These are phyloP conservation scores for Telfairia occidentalis DNA, from an alignment of 331 rosid species.

Conservation along the genomic window DNA sequence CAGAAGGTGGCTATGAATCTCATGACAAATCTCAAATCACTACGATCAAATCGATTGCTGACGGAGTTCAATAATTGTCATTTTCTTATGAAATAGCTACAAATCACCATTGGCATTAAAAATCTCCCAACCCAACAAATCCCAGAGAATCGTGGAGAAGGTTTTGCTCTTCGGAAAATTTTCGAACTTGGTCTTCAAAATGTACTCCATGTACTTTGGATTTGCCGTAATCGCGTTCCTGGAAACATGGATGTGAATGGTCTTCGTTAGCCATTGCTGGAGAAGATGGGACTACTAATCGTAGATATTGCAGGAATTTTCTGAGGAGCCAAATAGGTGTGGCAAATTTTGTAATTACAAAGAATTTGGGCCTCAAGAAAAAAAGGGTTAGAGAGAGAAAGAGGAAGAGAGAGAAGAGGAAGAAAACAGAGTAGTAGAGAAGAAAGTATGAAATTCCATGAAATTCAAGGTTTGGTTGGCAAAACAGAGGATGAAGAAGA, in stretches of 20 bases:
- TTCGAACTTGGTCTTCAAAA: constrained; percentile 50
- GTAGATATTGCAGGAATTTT: constrained; percentile 43
- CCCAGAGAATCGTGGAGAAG: constrained; percentile 51
- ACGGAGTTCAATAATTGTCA: constrained; percentile 47
- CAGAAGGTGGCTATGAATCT: constrained; percentile 37
- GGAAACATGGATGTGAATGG: constrained; percentile 59
- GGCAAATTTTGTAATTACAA: constrained; percentile 56
- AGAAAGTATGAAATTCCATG: background rate
- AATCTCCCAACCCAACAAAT: constrained; percentile 61
- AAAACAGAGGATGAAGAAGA: background rate
- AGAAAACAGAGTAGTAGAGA: background rate
- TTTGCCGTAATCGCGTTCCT: constrained; percentile 53
- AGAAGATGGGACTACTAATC: constrained; percentile 73
- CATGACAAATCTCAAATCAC: constrained; percentile 38
- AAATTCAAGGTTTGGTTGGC: no score
- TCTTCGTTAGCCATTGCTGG: constrained; percentile 30
- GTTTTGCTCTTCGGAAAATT: constrained; percentile 64
- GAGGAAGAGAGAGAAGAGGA: background rate
- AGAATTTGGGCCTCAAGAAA: constrained; percentile 14
- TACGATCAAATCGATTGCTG: constrained; percentile 29
- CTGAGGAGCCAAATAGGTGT: constrained; percentile 37
- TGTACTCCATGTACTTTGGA: constrained; percentile 57
- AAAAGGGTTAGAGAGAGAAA: constrained; percentile 7
- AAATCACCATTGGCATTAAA: constrained; percentile 67
- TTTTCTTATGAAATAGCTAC: constrained; percentile 55